These are phyloP conservation scores for Penicillium fimorum DNA, from an alignment of 495 filamentous ascomycete species.

Conservation along the genomic window DNA sequence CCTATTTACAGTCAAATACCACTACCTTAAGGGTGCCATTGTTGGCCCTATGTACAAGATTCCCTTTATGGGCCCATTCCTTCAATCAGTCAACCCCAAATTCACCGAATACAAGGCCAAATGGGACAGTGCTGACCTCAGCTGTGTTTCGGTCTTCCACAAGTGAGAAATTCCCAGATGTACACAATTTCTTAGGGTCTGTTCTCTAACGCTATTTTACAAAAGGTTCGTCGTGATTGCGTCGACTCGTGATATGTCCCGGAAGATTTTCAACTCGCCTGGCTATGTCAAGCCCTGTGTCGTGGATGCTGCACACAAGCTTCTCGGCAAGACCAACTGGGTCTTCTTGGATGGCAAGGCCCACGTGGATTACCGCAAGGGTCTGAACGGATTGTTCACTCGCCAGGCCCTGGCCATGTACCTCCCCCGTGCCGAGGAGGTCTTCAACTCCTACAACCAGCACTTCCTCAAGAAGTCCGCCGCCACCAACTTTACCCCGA, in stretches of 20 bases:
- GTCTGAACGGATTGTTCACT: constrained; percentile 92
- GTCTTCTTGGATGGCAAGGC: constrained; percentile 95
- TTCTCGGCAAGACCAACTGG: constrained; percentile 91
- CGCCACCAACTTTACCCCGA: constrained; percentile 63
- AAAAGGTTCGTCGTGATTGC: constrained; percentile 97
- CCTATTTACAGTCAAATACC: constrained; percentile 67
- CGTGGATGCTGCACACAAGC: constrained; percentile 91
- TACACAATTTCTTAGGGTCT: neutral
- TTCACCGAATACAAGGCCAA: constrained; percentile 88
- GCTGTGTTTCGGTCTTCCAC: constrained; percentile 98
- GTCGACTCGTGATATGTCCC: constrained; percentile 90
- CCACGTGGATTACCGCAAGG: constrained; percentile 96
- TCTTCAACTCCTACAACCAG: constrained; percentile 84
- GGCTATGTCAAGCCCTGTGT: constrained; percentile 93
- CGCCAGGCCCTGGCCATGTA: constrained; percentile 84
- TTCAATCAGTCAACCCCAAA: constrained; percentile 87
- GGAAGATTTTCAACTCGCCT: constrained; percentile 97
- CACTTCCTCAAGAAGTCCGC: constrained; percentile 70
- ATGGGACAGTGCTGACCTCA: constrained; percentile 86
- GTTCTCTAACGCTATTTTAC: constrained; percentile 12
- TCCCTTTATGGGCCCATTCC: constrained; percentile 94
- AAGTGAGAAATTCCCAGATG: constrained; percentile 63
- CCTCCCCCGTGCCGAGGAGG: constrained; percentile 87
- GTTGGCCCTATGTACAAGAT: constrained; percentile 79
- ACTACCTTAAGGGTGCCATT: constrained; percentile 82